Evolutionary conservation across 805 yeast genomes (phyloP), one percentile per base, ranked within the genome.

Genomic region (Lipomyces sp.): DNA sequence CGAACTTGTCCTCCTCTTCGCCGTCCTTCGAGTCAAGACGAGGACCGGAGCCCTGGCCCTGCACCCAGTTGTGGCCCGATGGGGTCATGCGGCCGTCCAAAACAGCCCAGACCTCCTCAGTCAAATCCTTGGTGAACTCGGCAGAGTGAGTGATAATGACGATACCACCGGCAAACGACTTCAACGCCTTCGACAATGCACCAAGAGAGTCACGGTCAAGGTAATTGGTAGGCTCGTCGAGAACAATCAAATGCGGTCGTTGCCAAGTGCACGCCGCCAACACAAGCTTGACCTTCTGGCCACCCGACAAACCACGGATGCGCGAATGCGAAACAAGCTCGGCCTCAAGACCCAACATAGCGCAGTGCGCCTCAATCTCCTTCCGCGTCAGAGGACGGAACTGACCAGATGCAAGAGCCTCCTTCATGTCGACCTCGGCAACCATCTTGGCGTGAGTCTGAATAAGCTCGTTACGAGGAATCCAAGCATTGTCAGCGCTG

Each of bases 391-490:
- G 86, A 59, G 98, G 93, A 80, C 99, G 89, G 95, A 93, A 93
- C 82, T 93, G 98, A 81, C 98, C 99, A 68, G 98, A 91, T 72
- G 98, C 98, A 73, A 93, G 84, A 76, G 99, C 98, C 82, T 91
- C 99, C 86, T 93, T 93, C 98, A 93, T 91, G 78, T 95, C 99
- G 73, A 93, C 98, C 82, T 95, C 98, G 74, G 98, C 97, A 77
- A 95, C 97, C 83, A 90, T 74, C 89, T 93, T 93, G 73, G 96
- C 78, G 82, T 93, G 98, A 67, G 96, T 87, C 82, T 93, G 96
- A 66, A 84, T 74, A 67, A 86, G 81, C 79, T 89, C 96, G 82
- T 95, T 95, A 85, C 98, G 91, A 80, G 98, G 98, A 73, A 93
- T 82, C 98, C 98, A 93, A 73, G 97, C 93, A 81, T 93, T 93